phyloP scores from a whole-genome alignment of 768 basidiomycete genomes.

The Hygrocybe punicea region DNA sequence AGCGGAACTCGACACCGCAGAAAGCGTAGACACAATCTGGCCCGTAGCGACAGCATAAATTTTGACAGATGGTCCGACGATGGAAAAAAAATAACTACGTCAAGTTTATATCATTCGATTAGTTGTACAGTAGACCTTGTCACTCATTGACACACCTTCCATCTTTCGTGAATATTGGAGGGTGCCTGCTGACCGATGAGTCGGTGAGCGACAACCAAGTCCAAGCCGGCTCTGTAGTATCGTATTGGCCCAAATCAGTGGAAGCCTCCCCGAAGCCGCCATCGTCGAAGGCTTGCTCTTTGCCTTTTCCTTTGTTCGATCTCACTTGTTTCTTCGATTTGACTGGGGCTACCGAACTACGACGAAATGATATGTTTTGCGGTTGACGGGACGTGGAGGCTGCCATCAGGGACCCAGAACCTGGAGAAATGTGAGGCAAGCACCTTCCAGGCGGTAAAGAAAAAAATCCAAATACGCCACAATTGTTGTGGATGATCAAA shows the following conservation, averaged over 20 bases:
- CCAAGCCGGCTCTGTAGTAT: slow-evolving; percentile 43
- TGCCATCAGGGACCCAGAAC: slow-evolving; percentile 37
- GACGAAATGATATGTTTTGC: slow-evolving; percentile 34
- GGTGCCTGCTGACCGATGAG: slow-evolving; percentile 55
- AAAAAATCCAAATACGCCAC: slow-evolving; percentile 6
- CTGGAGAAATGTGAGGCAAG: neutral
- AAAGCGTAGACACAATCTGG: slow-evolving; percentile 79
- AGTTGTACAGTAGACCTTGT: slow-evolving; percentile 1
- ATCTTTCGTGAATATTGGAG: slow-evolving; percentile 84
- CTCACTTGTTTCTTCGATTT: slow-evolving; percentile 18
- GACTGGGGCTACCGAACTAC: slow-evolving; percentile 21
- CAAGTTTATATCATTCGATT: slow-evolving; percentile 2
- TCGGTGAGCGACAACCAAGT: slow-evolving; percentile 72
- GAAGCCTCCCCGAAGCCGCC: slow-evolving; percentile 8
- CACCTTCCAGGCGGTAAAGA: neutral
- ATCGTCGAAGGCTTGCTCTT: slow-evolving; percentile 31
- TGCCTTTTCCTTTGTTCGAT: slow-evolving; percentile 50
- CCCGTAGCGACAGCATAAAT: slow-evolving; percentile 80
- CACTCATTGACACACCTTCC: slow-evolving; percentile 55
- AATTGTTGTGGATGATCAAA: neutral
- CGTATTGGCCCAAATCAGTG: slow-evolving; percentile 21
- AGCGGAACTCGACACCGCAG: slow-evolving; percentile 28
- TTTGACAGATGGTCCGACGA: slow-evolving; percentile 76
- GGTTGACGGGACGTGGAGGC: slow-evolving; percentile 43
- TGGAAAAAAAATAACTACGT: slow-evolving; percentile 82